A percentile compares a stretch with the other conserved stretches of the same genome.
Conservation (phyloP, 352 stramenopile species). For the Phytophthora citricola region DNA sequence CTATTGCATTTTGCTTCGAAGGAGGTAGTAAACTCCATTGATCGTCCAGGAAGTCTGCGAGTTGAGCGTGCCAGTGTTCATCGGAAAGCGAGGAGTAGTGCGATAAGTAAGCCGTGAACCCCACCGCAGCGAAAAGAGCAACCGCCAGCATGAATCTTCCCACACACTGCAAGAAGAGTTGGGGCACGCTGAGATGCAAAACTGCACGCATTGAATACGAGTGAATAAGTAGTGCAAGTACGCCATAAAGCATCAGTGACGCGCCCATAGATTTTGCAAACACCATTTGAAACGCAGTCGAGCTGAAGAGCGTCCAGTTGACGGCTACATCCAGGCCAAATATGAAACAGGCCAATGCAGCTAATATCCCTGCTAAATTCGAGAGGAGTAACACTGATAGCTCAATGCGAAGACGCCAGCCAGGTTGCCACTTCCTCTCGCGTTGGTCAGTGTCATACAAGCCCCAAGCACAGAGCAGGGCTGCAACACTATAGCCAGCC, state of each 20-base stretch:
- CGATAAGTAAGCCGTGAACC: slow-evolving; percentile 45
- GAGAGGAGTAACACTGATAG: slow-evolving; percentile 19
- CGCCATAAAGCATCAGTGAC: slow-evolving; percentile 40
- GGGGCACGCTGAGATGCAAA: slow-evolving; percentile 45
- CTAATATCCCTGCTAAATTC: slow-evolving; percentile 34
- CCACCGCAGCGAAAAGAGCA: slow-evolving; percentile 40
- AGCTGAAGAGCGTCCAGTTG: slow-evolving; percentile 52
- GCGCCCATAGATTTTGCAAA: slow-evolving; percentile 49
- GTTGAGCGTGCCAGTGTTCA: slow-evolving; percentile 35
- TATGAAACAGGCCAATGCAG: slow-evolving; percentile 38
- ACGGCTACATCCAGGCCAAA: slow-evolving; percentile 49
- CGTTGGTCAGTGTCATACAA: slow-evolving; percentile 9
- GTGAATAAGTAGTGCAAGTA: slow-evolving; percentile 40
- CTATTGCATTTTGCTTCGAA: slow-evolving; percentile 40
- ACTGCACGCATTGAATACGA: slow-evolving; percentile 44
- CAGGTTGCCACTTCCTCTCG: slow-evolving; percentile 20
- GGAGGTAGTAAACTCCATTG: slow-evolving; percentile 47
- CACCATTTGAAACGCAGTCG: slow-evolving; percentile 54
- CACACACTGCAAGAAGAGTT: slow-evolving; percentile 50
- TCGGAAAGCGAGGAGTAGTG: slow-evolving; percentile 36
- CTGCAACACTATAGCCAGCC: slow-evolving; percentile 22
- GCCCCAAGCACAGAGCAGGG: slow-evolving; percentile 22
- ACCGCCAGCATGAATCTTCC: slow-evolving; percentile 18
- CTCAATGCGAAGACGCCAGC: slow-evolving; percentile 25
- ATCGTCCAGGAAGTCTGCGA: slow-evolving; percentile 45